Conservation (phyloP, 139 green algal genomes). For the Coelastrella sp. region DNA sequence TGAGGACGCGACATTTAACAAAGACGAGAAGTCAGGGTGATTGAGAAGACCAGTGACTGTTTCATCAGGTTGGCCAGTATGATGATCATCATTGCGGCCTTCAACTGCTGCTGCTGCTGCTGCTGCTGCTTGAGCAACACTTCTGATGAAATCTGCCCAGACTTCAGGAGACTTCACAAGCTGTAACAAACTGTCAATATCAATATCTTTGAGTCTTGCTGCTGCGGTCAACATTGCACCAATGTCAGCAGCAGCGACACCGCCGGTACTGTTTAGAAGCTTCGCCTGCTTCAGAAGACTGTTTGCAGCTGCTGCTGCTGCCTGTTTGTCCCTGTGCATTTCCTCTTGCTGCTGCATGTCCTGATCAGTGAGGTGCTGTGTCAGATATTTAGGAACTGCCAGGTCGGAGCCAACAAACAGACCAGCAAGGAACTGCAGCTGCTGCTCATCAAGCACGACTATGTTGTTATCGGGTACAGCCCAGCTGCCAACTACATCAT, state of each 20-base stretch:
- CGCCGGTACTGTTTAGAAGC: too few species aligned
- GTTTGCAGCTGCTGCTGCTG: neutral
- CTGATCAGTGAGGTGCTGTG: neutral
- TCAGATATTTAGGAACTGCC: neutral
- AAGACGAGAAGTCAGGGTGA: neutral
- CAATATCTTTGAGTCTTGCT: neutral
- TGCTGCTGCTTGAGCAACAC: neutral
- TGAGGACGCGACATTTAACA: neutral
- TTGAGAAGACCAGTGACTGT: neutral
- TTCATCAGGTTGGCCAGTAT: neutral
- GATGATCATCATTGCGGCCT: neutral
- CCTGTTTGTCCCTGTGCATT: neutral
- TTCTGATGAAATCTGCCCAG: neutral
- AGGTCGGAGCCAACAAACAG: neutral
- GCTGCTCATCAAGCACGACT: neutral
- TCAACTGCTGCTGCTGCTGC: conserved; percentile 36
- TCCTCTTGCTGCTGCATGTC: neutral
- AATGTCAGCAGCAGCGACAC: neutral
- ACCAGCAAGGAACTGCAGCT: neutral
- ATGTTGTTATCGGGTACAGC: neutral
- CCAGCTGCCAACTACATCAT: neutral
- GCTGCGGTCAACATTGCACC: conserved; percentile 2
- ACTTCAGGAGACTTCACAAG: neutral
- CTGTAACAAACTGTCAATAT: neutral
- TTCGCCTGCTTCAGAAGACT: neutral